A percentile compares a stretch with the other conserved stretches of the same genome.
Evolutionary conservation across 768 basidiomycete genomes (phyloP).

Genomic region (Rubroboletus pulcherrimus): DNA sequence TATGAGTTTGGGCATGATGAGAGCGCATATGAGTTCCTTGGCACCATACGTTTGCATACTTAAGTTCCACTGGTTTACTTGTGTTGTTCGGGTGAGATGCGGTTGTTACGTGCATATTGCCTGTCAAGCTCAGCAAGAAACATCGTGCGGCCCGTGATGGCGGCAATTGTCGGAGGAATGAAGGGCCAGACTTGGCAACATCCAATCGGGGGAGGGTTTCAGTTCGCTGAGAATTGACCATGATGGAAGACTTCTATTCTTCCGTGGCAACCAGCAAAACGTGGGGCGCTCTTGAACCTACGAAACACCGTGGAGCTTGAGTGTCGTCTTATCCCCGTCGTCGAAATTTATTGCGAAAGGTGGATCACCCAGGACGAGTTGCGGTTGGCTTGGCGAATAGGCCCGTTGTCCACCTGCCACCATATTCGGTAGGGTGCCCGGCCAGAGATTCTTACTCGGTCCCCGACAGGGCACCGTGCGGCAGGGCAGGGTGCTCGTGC

Average conservation of each 20-base stretch:
- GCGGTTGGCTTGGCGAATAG: background rate
- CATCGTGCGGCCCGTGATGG: conserved; percentile 5
- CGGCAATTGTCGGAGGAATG: conserved; percentile 18
- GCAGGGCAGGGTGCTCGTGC: background rate
- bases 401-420: background rate
- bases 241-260: conserved; percentile 32
- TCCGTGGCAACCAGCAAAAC: conserved; percentile 31
- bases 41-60: background rate
- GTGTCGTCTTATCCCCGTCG: conserved; percentile 19
- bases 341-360: conserved; percentile 1
- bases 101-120: conserved; percentile 10
- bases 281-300: conserved; percentile 18
- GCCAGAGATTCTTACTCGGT: conserved; percentile 18
- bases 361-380: background rate
- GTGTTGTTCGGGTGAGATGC: conserved; percentile 6
- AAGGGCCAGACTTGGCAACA: conserved; percentile 8
- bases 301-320: conserved; percentile 26
- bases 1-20: conserved; percentile 17
- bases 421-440: conserved; percentile 24
- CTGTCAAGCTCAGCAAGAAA: conserved; percentile 9
- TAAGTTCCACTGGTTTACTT: background rate
- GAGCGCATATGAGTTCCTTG: background rate
- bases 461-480: conserved; percentile 5
- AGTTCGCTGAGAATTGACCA: conserved; percentile 20
- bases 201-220: conserved; percentile 11